phyloP scores from a whole-genome alignment of 768 basidiomycete species.

The Tricholoma sp. region DNA sequence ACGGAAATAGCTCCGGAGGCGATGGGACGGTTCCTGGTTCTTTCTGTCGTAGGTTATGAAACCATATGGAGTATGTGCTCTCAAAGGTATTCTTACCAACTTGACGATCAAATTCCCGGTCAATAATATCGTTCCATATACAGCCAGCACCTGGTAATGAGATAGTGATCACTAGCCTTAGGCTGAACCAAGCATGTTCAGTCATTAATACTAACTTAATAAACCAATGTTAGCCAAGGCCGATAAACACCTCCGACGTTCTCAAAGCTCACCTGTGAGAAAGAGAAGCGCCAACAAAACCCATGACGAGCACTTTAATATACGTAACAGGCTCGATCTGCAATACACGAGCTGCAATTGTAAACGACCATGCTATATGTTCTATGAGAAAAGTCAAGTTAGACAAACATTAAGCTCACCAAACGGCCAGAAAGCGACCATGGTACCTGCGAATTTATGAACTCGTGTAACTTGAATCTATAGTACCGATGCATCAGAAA shows the following conservation, averaged over 20 bases:
- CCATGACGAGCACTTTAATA: constrained; percentile 4
- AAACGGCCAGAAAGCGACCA: constrained; percentile 17
- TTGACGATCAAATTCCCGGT: constrained; percentile 26
- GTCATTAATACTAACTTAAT: constrained; percentile 6
- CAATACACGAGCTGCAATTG: constrained; percentile 11
- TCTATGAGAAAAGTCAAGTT: neutral
- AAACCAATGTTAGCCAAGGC: neutral
- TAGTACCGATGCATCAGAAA: neutral
- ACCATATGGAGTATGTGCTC: too few species aligned
- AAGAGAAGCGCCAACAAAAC: constrained; percentile 12
- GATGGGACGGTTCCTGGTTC: constrained; percentile 28
- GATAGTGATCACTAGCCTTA: too few species aligned
- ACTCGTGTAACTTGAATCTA: constrained; percentile 11
- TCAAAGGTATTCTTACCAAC: constrained; percentile 33
- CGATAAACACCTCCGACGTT: neutral
- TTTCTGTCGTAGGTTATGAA: constrained; percentile 18
- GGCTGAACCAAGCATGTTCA: neutral
- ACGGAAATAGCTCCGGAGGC: constrained; percentile 26
- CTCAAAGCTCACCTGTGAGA: constrained; percentile 12
- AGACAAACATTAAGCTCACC: neutral
- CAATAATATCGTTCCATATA: constrained; percentile 21
- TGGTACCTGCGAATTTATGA: constrained; percentile 14
- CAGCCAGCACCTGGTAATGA: constrained; percentile 12
- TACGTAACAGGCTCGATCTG: constrained; percentile 6
- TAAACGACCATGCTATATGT: constrained; percentile 14